Base-by-base conservation (phyloP, 768 basidiomycete genomes). In the Calocybe cyanea region DNA sequence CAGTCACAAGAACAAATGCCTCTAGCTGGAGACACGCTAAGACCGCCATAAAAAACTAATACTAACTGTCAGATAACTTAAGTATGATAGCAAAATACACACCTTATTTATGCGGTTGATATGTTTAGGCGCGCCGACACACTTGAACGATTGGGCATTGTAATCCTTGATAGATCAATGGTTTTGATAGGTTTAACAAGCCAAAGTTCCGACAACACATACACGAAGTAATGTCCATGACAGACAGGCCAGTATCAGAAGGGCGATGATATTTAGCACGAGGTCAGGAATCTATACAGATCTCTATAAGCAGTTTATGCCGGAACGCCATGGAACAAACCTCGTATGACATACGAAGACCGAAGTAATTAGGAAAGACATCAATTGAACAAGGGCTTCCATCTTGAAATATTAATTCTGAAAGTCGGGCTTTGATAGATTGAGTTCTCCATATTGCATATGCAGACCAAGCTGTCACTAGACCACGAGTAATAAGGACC, bases 1-100 rank as follows among this genome's bases (percentile, higher is more conserved):
- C 69, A 1, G 72, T 66, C 4, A 76, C 52, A 15, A 80, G 64
- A 37, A 77, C 66, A 58, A 79, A 82, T 2, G 70, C 65, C 41
- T 75, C 75, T 9, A 84, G 59, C 51, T 82, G 80, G 1, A 82
- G 64, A 51, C 70, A 73, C 18, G 75, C 77, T 25, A 74, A 67
- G 9, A 80, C 62, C 1, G 76, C 73, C 62, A 80, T 68, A 59
- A 81, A 78, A 55, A 71, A 71, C 79, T 80, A 48, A 41, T 19
- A 17, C 13, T 14, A 18, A n/a, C 8, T n/a, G n/a, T 14, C 13
- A 35, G 14, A 17, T 4, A 10, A 10, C 18, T 38, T 17, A 25
- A 14, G 11, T 14, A 23, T 25, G 13, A 31, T 4, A 15, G 21
- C 14, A 7, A 37, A 43, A 39, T 11, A 51, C 60, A 33, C 40